Conservation (phyloP, 192 early-diverging fungal genomes). For the Pilaira anomala region DNA sequence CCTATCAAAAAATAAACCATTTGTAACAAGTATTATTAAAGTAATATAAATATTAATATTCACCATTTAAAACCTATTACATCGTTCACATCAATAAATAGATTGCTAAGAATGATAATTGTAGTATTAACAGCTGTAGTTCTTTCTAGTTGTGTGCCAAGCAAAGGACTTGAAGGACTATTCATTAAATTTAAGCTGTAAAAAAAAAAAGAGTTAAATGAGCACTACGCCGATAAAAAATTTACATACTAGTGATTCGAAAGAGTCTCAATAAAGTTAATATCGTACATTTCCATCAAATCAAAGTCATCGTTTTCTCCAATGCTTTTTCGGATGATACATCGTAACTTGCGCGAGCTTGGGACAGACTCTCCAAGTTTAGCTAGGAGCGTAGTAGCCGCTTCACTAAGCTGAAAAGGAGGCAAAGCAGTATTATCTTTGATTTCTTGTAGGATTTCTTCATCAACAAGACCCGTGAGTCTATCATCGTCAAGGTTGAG, state of each 20-base stretch:
- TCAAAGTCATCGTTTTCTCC: slow-evolving; percentile 8
- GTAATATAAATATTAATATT: not conserved
- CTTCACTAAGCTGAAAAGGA: slow-evolving; percentile 7
- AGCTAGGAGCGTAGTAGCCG: slow-evolving; percentile 8
- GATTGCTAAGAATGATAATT: not conserved
- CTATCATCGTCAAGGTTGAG: slow-evolving; percentile 5
- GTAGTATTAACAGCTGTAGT: slow-evolving; percentile 2
- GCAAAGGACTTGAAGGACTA: slow-evolving; percentile 3
- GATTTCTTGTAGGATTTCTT: slow-evolving; percentile 9
- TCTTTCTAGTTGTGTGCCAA: slow-evolving; percentile 1
- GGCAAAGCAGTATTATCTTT: not conserved
- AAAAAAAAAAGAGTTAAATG: not conserved
- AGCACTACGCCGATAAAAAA: not conserved
- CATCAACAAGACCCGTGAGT: slow-evolving; percentile 8
- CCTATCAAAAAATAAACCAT: slow-evolving; percentile 1
- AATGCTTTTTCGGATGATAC: slow-evolving; percentile 4
- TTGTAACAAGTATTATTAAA: not conserved
- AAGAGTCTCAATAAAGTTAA: slow-evolving; percentile 1
- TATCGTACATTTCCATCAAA: not conserved
- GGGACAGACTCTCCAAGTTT: slow-evolving; percentile 3
- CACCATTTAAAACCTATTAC: slow-evolving; percentile 8
- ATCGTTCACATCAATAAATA: not conserved
- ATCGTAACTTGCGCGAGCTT: slow-evolving; percentile 4
- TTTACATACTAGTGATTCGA: slow-evolving; percentile 11
- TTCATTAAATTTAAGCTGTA: slow-evolving; percentile 9